Evolutionary conservation across 148 eudicot species (phyloP).

Genomic region (Tetragonia tetragonoides): DNA sequence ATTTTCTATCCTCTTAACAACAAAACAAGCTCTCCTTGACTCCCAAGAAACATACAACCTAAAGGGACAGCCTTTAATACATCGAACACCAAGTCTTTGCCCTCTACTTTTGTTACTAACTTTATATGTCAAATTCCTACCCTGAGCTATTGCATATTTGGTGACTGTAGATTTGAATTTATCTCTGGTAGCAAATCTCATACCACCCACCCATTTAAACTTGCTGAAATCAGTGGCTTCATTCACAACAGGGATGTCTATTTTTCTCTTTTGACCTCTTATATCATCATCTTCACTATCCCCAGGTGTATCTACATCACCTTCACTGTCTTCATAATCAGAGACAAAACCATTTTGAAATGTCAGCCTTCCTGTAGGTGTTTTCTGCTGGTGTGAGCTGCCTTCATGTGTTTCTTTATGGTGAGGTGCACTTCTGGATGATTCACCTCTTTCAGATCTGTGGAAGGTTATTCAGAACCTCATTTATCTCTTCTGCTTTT

Average conservation of each 20-base stretch:
- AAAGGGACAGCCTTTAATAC: neutral
- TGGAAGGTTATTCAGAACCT: neutral
- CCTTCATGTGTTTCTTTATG: too few relatives aligned
- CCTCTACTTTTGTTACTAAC: neutral
- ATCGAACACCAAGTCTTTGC: neutral
- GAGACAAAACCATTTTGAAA: neutral
- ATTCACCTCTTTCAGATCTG: neutral
- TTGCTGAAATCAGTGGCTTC: neutral
- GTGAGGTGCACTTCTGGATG: rapidly evolving
- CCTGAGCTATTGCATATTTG: neutral
- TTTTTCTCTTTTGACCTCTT: neutral
- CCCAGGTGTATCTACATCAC: neutral
- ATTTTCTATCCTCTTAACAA: neutral
- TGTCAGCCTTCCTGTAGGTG: too few relatives aligned
- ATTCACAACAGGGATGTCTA: neutral
- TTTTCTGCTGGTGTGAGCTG: too few relatives aligned
- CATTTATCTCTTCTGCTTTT: too few relatives aligned
- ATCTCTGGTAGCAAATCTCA: neutral
- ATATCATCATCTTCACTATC: neutral
- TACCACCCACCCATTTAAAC: neutral
- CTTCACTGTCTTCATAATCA: neutral
- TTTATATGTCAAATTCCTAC: neutral
- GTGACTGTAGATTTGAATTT: neutral
- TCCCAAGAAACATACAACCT: neutral
- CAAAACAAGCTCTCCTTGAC: neutral